phyloP scores from a whole-genome alignment of 495 filamentous ascomycete genomes.

The Aspergillus asperescens region DNA sequence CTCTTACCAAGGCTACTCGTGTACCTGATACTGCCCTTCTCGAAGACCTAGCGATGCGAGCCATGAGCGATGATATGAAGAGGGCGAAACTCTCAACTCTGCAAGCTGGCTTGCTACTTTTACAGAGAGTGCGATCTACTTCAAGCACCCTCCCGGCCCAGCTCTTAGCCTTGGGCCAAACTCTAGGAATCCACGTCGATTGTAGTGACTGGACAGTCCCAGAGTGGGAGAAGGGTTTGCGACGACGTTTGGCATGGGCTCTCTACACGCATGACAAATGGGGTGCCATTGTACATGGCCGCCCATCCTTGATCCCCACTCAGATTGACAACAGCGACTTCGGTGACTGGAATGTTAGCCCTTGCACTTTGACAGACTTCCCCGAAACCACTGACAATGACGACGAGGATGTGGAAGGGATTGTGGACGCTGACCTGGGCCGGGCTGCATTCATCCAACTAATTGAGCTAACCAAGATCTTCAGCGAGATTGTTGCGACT shows the following conservation, averaged over 20 bases:
- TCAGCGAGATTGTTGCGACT: slow-evolving; percentile 70
- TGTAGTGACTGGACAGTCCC: slow-evolving; percentile 77
- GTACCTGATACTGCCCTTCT: slow-evolving; percentile 57
- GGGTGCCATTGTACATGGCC: slow-evolving; percentile 75
- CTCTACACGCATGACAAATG: slow-evolving; percentile 88
- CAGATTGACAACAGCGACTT: slow-evolving; percentile 49
- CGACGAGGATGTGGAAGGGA: slow-evolving; percentile 55
- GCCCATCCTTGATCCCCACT: slow-evolving; percentile 73
- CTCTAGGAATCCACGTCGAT: slow-evolving; percentile 77
- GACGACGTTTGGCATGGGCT: slow-evolving; percentile 78
- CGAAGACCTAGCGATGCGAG: slow-evolving; percentile 60
- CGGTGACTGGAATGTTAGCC: slow-evolving; percentile 34
- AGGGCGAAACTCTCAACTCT: slow-evolving; percentile 76
- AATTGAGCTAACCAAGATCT: slow-evolving; percentile 67
- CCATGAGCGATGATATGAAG: slow-evolving; percentile 57
- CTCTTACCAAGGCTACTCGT: slow-evolving; percentile 41
- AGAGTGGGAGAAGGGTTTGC: slow-evolving; percentile 70
- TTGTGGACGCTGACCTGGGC: slow-evolving; percentile 35
- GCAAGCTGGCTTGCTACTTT: slow-evolving; percentile 73
- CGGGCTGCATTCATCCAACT: slow-evolving; percentile 62
- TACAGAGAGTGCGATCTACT: slow-evolving; percentile 49
- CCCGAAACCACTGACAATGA: slow-evolving; percentile 55
- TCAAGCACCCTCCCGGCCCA: slow-evolving; percentile 12
- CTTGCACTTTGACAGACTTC: slow-evolving; percentile 46
- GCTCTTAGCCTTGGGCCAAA: slow-evolving; percentile 71